Percentiles rank a stretch among this genome's conserved stretches.
These are phyloP conservation scores for Naganishia sp. DNA, from an alignment of 1,284 basidiomycete species.

Conservation along the genomic window DNA sequence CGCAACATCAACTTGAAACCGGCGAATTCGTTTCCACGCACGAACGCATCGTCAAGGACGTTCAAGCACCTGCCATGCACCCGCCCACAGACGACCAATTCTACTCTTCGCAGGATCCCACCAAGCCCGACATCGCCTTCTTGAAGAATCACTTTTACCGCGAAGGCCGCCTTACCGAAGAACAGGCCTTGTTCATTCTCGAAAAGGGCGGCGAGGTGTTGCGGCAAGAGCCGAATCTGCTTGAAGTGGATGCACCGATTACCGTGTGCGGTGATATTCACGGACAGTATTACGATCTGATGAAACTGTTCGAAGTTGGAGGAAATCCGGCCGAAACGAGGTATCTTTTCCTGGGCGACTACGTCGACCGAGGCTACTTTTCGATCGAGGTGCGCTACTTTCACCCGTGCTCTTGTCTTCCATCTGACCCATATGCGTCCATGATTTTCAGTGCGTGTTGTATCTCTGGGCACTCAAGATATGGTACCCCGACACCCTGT, in stretches of 20 bases:
- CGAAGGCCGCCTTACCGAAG: conserved; percentile 86
- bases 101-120: conserved; percentile 76
- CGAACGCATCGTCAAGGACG: conserved; percentile 56
- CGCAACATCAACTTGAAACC: conserved; percentile 84
- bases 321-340: conserved; percentile 85
- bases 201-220: conserved; percentile 78
- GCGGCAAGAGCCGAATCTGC: conserved; percentile 79
- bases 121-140: conserved; percentile 93
- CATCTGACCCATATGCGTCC: conserved; percentile 16
- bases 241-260: conserved; percentile 89
- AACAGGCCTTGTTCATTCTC: conserved; percentile 85
- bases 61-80: conserved; percentile 92
- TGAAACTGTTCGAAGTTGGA: conserved; percentile 97
- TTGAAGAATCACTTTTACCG: conserved; percentile 99
- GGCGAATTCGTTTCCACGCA: conserved; percentile 71
- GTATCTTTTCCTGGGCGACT: conserved; percentile 97
- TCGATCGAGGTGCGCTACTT: conserved; percentile 73
- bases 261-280: conserved; percentile 97
- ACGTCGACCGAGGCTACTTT: conserved; percentile 96
- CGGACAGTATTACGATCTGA: conserved; percentile 98
- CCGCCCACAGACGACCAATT: conserved; percentile 92
- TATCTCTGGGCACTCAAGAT: conserved; percentile 93
- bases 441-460: conserved; percentile 69
- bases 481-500: conserved; percentile 85
- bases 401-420: conserved; percentile 3